A percentile compares a stretch with the other conserved stretches of the same genome.
Conservation (phyloP, 305 asterid species). For the Fraxinus nigra region DNA sequence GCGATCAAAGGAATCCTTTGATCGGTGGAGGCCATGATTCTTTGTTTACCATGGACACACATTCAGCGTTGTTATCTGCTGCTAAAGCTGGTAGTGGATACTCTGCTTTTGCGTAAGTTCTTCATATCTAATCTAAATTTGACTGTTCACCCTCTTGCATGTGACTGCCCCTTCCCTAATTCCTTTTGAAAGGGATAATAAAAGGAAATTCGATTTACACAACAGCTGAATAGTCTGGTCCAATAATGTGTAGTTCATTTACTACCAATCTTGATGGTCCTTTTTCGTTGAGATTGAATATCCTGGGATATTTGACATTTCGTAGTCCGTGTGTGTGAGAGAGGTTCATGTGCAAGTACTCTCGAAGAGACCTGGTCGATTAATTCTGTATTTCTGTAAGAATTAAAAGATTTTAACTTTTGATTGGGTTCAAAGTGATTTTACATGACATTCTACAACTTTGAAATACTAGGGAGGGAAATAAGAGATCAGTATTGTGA, state of each 20-base stretch:
- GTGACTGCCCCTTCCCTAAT: neutral
- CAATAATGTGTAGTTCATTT: neutral
- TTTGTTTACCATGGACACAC: slow-evolving; percentile 58
- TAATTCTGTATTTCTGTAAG: neutral
- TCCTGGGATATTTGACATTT: neutral
- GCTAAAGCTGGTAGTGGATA: slow-evolving; percentile 92
- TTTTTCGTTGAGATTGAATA: neutral
- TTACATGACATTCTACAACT: neutral
- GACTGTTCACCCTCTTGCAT: neutral
- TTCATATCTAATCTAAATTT: neutral
- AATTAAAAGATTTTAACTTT: neutral
- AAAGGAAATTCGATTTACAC: neutral
- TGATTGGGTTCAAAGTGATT: neutral
- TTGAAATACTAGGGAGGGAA: neutral
- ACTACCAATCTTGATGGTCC: neutral
- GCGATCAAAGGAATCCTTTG: slow-evolving; percentile 48
- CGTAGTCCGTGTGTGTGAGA: neutral
- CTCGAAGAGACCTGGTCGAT: neutral
- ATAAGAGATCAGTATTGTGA: neutral
- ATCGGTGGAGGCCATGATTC: slow-evolving; percentile 55
- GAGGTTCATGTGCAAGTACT: neutral
- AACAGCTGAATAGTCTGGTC: neutral
- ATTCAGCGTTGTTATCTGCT: slow-evolving; percentile 69
- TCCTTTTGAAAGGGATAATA: neutral
- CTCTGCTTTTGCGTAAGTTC: slow-evolving; percentile 92